Conservation (phyloP, 768 basidiomycete genomes). For the Podaxis rugospora region DNA sequence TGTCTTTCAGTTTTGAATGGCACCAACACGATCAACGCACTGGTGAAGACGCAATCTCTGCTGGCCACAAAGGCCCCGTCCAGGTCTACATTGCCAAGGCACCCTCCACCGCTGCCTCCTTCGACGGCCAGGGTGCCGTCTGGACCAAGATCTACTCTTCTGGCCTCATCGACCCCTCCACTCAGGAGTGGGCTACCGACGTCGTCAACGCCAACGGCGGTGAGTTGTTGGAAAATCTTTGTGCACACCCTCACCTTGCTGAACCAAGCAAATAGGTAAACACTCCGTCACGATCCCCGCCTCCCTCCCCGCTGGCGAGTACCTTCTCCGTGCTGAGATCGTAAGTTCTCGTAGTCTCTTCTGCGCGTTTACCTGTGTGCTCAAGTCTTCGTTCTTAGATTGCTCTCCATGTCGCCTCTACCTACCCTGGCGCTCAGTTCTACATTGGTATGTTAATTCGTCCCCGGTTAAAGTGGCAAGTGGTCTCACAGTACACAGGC, state of each 20-base stretch:
- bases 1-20: constrained; percentile 44
- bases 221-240: constrained; percentile 11
- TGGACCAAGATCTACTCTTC: constrained; percentile 45
- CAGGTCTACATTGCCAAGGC: constrained; percentile 50
- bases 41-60: constrained; percentile 47
- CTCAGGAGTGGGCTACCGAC: constrained; percentile 44
- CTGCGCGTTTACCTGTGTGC: not conserved
- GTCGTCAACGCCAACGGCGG: constrained; percentile 43
- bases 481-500: constrained; percentile 18
- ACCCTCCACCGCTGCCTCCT: constrained; percentile 28
- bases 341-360: constrained; percentile 25
- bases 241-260: not conserved
- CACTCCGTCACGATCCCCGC: constrained; percentile 41
- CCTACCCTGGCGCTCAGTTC: constrained; percentile 43
- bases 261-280: constrained; percentile 27
- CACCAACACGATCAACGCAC: constrained; percentile 51
- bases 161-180: constrained; percentile 16
- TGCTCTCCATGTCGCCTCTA: constrained; percentile 32
- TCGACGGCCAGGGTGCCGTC: constrained; percentile 38
- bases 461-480: constrained; percentile 28
- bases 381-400: constrained; percentile 15
- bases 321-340: constrained; percentile 46
- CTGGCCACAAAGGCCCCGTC: constrained; percentile 47
- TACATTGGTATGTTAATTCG: constrained; percentile 42
- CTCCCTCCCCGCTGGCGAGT: constrained; percentile 43